Evolutionary conservation across 306 rosid species (phyloP), one percentile per base, ranked within the genome.

Genomic region (Quercus variabilis): DNA sequence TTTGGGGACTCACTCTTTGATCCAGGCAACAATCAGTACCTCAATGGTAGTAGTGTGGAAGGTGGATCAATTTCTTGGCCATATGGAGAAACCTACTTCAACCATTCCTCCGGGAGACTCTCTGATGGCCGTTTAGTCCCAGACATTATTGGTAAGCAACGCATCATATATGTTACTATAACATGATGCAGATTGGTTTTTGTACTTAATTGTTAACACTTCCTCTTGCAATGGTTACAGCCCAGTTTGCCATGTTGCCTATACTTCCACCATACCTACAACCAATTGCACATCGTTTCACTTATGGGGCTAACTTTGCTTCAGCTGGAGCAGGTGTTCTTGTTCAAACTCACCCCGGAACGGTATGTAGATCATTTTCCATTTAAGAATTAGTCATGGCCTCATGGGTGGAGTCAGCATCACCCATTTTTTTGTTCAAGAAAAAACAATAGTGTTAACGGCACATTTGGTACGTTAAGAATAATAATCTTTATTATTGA

Each of bases 291-390:
- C 59, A 60, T 33, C 71, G 26, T 2, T 85, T 70, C n/a, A 67
- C 17, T 0, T 0, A 79, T 13, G 88, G 91, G 18, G 81, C 73
- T 3, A 89, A 85, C 76, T 85, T 89, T 55, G 90, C 88, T 19
- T 83, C 83, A 1, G 87, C 20, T 30, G 93, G 89, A 54, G 73
- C 84, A 13, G 84, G 86, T 59, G 87, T 73, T 77, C 81, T 89
- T 14, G 65, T 15, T 15, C 21, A 73, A 72, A 63, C 77, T 55
- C 38, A 46, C 26, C 57, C 71, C 43, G 83, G 67, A 21, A 25
- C n/a, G 6, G 90, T 82, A 76, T 51, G 85, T 81, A 38, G 35
- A 23, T 76, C 43, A 15, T 64, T 64, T 64, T 30, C 70, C 46
- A 30, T 49, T 38, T 38, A 3, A 38, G 46, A 17, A 0, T 49